These are phyloP conservation scores for Trichophyton schoenleinii DNA, from an alignment of 2,329 filamentous ascomycete genomes.

Conservation along the genomic window DNA sequence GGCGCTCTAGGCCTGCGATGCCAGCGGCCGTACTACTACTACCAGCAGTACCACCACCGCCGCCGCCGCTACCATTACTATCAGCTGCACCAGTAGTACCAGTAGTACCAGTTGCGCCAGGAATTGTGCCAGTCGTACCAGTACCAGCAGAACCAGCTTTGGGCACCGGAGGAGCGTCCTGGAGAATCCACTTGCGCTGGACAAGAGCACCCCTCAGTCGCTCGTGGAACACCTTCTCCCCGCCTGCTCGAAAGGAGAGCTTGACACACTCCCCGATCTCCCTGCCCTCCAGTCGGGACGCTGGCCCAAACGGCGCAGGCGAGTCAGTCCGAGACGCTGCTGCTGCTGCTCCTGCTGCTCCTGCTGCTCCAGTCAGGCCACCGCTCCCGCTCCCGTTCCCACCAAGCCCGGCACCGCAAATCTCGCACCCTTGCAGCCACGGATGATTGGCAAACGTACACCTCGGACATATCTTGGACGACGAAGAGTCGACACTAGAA, in stretches of 20 bases:
- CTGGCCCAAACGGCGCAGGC: conserved; percentile 55
- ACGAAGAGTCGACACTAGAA: neutral
- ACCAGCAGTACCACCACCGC: neutral
- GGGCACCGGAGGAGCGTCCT: conserved; percentile 78
- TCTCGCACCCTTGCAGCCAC: conserved; percentile 73
- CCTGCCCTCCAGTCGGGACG: conserved; percentile 35
- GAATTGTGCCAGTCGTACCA: neutral
- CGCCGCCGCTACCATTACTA: neutral
- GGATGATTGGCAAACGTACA: conserved; percentile 94
- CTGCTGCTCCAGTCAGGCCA: conserved; percentile 19
- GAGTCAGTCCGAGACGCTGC: conserved; percentile 51
- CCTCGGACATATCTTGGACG: conserved; percentile 49
- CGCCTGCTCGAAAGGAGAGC: conserved; percentile 78
- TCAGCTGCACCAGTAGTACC: conserved; percentile 10
- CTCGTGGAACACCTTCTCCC: conserved; percentile 82
- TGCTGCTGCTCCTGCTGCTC: conserved; percentile 41
- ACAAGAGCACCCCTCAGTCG: conserved; percentile 75
- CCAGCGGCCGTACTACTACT: conserved; percentile 42
- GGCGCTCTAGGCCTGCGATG: conserved; percentile 82
- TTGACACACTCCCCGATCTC: conserved; percentile 68
- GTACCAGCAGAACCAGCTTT: conserved; percentile 27
- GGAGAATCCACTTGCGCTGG: conserved; percentile 89
- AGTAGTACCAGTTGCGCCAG: neutral
- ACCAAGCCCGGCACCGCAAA: conserved; percentile 54
- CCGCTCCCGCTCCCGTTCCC: too few species aligned